Percentiles rank a stretch among this genome's conserved stretches.
These are phyloP conservation scores for Phaffomyces opuntiae DNA, from an alignment of 805 yeast genomes.

Conservation along the genomic window DNA sequence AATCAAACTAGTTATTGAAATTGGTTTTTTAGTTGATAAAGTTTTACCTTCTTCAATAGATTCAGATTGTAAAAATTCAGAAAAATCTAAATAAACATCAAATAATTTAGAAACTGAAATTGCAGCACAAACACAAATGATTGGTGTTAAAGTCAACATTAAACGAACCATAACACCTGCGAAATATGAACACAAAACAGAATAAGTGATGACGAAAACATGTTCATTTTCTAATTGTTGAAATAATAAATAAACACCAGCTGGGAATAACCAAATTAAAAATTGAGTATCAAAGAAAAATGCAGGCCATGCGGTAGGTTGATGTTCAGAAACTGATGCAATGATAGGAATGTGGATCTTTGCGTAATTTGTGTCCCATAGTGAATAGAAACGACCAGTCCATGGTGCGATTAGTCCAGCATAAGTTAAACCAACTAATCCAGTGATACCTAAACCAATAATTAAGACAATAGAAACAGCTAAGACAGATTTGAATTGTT, in stretches of 20 bases:
- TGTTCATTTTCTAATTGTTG: constrained; percentile 89
- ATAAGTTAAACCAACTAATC: constrained; percentile 73
- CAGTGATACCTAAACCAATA: constrained; percentile 57
- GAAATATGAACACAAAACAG: constrained; percentile 91
- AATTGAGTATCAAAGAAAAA: constrained; percentile 91
- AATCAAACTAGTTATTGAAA: constrained; percentile 23
- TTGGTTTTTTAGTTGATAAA: constrained; percentile 7
- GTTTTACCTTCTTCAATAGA: background rate
- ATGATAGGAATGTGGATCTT: constrained; percentile 97
- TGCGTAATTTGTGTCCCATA: constrained; percentile 98
- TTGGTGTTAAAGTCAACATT: constrained; percentile 94
- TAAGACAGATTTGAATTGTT: constrained; percentile 67
- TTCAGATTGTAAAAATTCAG: constrained; percentile 22
- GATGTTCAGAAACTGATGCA: constrained; percentile 98
- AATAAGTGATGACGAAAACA: constrained; percentile 83
- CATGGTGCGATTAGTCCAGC: constrained; percentile 96
- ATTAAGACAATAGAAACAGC: constrained; percentile 51
- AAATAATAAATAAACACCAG: constrained; percentile 86
- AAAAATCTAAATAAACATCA: constrained; percentile 72
- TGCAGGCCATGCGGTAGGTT: constrained; percentile 99
- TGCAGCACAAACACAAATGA: constrained; percentile 90
- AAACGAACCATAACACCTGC: constrained; percentile 99
- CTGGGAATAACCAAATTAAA: constrained; percentile 97
- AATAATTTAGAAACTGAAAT: constrained; percentile 79
- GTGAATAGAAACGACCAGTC: constrained; percentile 97